Base-by-base conservation (phyloP, 352 stramenopile species). In the Pythium sukuiense region DNA sequence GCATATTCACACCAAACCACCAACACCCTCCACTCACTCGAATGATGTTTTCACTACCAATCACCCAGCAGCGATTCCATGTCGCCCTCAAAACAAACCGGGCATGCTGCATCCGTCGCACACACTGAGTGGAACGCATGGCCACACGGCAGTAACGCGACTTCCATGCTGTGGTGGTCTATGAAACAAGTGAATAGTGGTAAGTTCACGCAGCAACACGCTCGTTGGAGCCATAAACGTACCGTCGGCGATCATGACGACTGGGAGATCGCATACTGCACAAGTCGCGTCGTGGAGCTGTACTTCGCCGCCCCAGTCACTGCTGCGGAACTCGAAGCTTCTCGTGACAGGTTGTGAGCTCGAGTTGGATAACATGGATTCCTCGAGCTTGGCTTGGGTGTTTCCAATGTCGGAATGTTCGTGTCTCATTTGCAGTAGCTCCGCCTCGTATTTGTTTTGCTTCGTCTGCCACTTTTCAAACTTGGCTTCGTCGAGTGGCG, bases 241-340 rank as follows among this genome's bases (percentile, higher is more conserved):
- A 96, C 88, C 79, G 54, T 90, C 80, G 26, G 71, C 73, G 64
- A 96, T 89, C 39, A 95, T 88, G 53, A 96, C 80, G 12, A 96
- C 83, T 14, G 88, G 81, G 8, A 96, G 74, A 27, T 94, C 86
- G 52, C 88, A 96, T 33, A 71, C 63, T 2, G 72, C 74, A 56
- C 88, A 96, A 2, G 75, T 87, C 13, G 80, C 88, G 66, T 96
- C 85, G 53, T 96, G 88, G 9, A 96, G 67, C 59, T 95, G 86
- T 27, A 96, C 81, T 67, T 95, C 88, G 24, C 88, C 86, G 52
- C 88, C 88, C 88, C 88, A 96, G 58, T 94, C 88, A 59, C 87
- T 93, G 67, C 90, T 93, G 29, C 85, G 77, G 58, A 84, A 92
- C 48, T 96, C 88, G 72, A 90, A 96, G 18, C 76, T 82, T 39